Conservation (phyloP, 2,329 filamentous ascomycete species). For the Pestalotiopsis sp. region DNA sequence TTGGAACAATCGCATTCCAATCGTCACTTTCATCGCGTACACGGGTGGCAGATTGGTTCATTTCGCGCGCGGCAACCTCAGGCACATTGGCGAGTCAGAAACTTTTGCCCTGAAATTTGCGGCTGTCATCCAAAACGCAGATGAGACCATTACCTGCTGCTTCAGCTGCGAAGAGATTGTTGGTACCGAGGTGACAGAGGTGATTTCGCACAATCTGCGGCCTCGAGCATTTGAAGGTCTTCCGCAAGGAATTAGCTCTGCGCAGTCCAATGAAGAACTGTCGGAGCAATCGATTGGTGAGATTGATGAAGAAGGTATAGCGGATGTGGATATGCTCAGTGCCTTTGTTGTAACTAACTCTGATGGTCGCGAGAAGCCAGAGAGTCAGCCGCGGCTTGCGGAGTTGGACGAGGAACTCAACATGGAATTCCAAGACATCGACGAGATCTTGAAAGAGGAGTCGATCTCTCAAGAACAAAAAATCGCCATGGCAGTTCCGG, state of each 20-base stretch:
- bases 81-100: slow-evolving; percentile 62
- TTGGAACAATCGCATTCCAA: slow-evolving; percentile 68
- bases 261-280: no score
- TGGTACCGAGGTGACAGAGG: slow-evolving; percentile 47
- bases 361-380: slow-evolving; percentile 19
- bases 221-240: slow-evolving; percentile 29
- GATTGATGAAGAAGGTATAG: slow-evolving; percentile 34
- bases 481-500: slow-evolving; percentile 34
- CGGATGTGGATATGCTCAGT: slow-evolving; percentile 44
- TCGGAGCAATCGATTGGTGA: not conserved
- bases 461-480: not conserved
- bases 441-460: slow-evolving; percentile 42
- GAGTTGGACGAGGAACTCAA: slow-evolving; percentile 16
- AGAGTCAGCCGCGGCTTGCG: slow-evolving; percentile 13
- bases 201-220: slow-evolving; percentile 30
- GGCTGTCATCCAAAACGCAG: slow-evolving; percentile 53
- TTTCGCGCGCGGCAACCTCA: slow-evolving; percentile 66
- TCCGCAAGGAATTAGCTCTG: not conserved
- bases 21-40: slow-evolving; percentile 74
- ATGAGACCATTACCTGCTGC: slow-evolving; percentile 65
- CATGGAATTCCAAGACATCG: slow-evolving; percentile 55
- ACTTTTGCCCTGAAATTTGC: slow-evolving; percentile 58
- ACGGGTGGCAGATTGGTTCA: slow-evolving; percentile 70
- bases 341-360: slow-evolving; percentile 27
- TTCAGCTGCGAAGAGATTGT: slow-evolving; percentile 86